These are phyloP conservation scores for Pterulicium gracile DNA, from an alignment of 1,284 basidiomycete species.

Conservation along the genomic window DNA sequence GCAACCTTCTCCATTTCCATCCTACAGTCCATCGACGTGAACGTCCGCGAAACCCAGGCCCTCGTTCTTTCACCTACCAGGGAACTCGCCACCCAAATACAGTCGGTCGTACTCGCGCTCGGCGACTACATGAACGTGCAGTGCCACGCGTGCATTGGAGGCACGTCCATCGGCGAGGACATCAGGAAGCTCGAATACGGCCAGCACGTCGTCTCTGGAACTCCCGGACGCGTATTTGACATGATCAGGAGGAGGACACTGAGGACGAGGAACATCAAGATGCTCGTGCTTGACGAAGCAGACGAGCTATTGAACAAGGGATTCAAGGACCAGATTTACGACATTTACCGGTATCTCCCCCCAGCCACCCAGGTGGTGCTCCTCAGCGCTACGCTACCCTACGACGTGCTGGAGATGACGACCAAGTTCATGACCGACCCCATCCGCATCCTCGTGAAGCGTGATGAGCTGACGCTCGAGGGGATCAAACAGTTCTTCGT, in stretches of 20 bases:
- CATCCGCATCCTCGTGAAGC: slow-evolving; percentile 97
- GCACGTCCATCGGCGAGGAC: slow-evolving; percentile 95
- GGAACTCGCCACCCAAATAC: slow-evolving; percentile 95
- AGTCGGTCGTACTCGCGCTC: slow-evolving; percentile 94
- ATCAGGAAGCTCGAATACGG: slow-evolving; percentile 98
- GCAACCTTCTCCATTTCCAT: slow-evolving; percentile 96
- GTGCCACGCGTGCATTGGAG: slow-evolving; percentile 98
- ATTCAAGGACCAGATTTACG: slow-evolving; percentile 99
- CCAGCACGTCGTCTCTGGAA: slow-evolving; percentile 95
- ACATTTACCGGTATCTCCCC: slow-evolving; percentile 97
- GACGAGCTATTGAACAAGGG: slow-evolving; percentile 97
- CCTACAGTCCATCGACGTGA: slow-evolving; percentile 93
- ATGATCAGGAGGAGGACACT: slow-evolving; percentile 96
- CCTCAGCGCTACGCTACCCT: slow-evolving; percentile 90
- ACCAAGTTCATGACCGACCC: slow-evolving; percentile 99
- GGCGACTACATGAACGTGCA: slow-evolving; percentile 99
- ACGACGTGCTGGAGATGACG: slow-evolving; percentile 99
- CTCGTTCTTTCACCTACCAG: slow-evolving; percentile 92
- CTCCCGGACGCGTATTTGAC: slow-evolving; percentile 97
- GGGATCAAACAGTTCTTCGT: slow-evolving; percentile 99
- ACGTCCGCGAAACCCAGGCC: slow-evolving; percentile 92
- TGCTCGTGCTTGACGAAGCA: slow-evolving; percentile 97
- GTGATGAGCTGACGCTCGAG: slow-evolving; percentile 98
- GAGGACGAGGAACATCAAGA: slow-evolving; percentile 97
- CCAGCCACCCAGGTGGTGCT: slow-evolving; percentile 97